phyloP scores from a whole-genome alignment of 768 basidiomycete genomes.

The Tephrocybe rancida region DNA sequence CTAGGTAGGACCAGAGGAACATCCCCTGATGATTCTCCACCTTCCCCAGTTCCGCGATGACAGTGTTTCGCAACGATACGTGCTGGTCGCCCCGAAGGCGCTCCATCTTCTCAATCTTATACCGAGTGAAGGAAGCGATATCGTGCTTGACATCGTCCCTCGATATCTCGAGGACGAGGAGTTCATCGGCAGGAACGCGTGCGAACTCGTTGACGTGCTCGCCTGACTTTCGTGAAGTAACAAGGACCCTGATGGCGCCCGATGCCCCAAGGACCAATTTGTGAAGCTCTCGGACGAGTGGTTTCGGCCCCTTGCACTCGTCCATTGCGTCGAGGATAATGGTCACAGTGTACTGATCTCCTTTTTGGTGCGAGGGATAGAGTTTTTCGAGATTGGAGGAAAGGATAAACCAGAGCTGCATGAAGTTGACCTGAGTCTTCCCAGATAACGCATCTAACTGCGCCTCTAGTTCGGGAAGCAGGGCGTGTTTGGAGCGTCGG shows the following conservation, averaged over 20 bases:
- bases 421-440: constrained; percentile 1
- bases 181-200: background rate
- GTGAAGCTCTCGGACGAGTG: background rate
- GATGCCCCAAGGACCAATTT: background rate
- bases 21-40: constrained; percentile 10
- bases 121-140: background rate
- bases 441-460: background rate
- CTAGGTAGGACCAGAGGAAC: background rate
- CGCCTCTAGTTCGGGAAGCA: background rate
- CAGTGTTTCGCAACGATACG: background rate
- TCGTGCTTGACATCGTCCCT: constrained; percentile 6
- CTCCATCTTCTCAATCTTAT: background rate
- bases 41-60: background rate
- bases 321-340: constrained; percentile 5
- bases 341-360: background rate
- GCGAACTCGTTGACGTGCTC: constrained; percentile 5
- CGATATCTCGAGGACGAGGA: background rate
- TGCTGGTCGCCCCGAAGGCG: constrained; percentile 2
- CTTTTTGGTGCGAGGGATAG: background rate
- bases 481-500: background rate
- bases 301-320: constrained; percentile 5
- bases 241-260: background rate
- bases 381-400: background rate
- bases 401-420: constrained; percentile 1
- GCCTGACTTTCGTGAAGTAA: constrained; percentile 4